Evolutionary conservation across 1,139 yeast genomes (phyloP).

Genomic region (Lodderomyces orthopsilosis): DNA sequence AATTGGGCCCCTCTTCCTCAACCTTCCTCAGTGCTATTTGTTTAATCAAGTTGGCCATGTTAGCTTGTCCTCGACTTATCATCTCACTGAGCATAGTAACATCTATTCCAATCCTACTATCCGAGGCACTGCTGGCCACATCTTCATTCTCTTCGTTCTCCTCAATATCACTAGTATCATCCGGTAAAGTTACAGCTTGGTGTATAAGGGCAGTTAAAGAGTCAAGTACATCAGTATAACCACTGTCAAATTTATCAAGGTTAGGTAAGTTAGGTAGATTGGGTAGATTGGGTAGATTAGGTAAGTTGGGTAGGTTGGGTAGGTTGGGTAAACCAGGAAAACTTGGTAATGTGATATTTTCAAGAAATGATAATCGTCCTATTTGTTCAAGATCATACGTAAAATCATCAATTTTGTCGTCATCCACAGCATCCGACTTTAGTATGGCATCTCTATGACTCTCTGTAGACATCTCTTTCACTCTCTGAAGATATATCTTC

Average conservation of each 20-base stretch:
- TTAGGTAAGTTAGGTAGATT: neutral
- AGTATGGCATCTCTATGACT: neutral
- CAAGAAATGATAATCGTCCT: slow-evolving; percentile 32
- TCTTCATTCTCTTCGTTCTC: slow-evolving; percentile 16
- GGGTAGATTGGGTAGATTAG: neutral
- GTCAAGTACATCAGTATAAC: neutral
- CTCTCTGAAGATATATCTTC: neutral
- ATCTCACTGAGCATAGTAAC: slow-evolving; percentile 57
- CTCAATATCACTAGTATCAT: slow-evolving; percentile 34
- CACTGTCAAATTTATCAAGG: neutral
- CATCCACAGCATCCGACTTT: neutral
- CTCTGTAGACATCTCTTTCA: neutral
- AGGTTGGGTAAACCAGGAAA: slow-evolving; percentile 15
- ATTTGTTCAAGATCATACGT: slow-evolving; percentile 46
- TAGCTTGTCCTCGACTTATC: slow-evolving; percentile 45
- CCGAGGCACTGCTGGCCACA: slow-evolving; percentile 4
- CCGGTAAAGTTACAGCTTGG: slow-evolving; percentile 50
- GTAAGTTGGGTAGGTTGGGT: slow-evolving; percentile 18
- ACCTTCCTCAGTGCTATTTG: slow-evolving; percentile 29
- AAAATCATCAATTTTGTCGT: slow-evolving; percentile 16
- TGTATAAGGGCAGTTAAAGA: slow-evolving; percentile 43
- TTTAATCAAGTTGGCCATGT: slow-evolving; percentile 49
- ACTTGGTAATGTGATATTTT: slow-evolving; percentile 16
- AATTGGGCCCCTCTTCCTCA: slow-evolving; percentile 10
- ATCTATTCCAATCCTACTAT: slow-evolving; percentile 31